These are phyloP conservation scores for Metschnikowia aberdeeniae DNA, from an alignment of 805 yeast species.

Conservation along the genomic window DNA sequence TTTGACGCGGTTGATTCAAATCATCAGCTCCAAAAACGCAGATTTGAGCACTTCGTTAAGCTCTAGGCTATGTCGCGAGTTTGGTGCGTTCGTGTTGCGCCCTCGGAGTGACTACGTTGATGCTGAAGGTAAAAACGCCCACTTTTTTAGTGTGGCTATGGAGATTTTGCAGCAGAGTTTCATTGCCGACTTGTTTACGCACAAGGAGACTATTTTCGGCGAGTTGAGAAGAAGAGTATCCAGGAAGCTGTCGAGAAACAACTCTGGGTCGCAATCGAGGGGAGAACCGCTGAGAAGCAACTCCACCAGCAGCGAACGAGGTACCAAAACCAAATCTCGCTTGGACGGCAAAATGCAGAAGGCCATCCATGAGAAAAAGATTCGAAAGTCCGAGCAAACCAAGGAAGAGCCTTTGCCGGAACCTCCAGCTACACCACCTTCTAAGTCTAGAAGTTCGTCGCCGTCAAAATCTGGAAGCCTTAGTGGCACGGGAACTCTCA, in stretches of 20 bases:
- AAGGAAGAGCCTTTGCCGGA: slow-evolving; percentile 5
- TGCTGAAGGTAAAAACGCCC: slow-evolving; percentile 13
- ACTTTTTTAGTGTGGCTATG: slow-evolving; percentile 12
- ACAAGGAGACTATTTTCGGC: slow-evolving; percentile 60
- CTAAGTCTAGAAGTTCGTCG: slow-evolving; percentile 10
- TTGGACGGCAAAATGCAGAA: slow-evolving; percentile 11
- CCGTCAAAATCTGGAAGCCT: slow-evolving; percentile 11
- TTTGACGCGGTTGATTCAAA: slow-evolving; percentile 55
- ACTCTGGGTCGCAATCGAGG: slow-evolving; percentile 5
- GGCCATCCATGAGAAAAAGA: slow-evolving; percentile 5
- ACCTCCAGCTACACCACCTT: slow-evolving; percentile 22
- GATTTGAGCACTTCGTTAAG: slow-evolving; percentile 36
- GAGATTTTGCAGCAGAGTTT: slow-evolving; percentile 46
- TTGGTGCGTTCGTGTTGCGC: slow-evolving; percentile 58
- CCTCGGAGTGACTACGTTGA: slow-evolving; percentile 32
- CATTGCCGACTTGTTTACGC: slow-evolving; percentile 55
- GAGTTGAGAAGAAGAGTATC: slow-evolving; percentile 47
- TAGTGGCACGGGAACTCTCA: slow-evolving; percentile 18
- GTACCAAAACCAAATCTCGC: slow-evolving; percentile 5
- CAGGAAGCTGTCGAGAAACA: slow-evolving; percentile 13
- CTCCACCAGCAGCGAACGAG: slow-evolving; percentile 1
- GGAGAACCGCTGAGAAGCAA: slow-evolving; percentile 5
- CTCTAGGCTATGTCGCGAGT: slow-evolving; percentile 57
- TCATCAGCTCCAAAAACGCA: slow-evolving; percentile 40
- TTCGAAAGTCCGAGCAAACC: background rate